Evolutionary conservation across 1,284 basidiomycete species (phyloP), one percentile per base, ranked within the genome.

Genomic region (Erythrobasidium hasegawianum): DNA sequence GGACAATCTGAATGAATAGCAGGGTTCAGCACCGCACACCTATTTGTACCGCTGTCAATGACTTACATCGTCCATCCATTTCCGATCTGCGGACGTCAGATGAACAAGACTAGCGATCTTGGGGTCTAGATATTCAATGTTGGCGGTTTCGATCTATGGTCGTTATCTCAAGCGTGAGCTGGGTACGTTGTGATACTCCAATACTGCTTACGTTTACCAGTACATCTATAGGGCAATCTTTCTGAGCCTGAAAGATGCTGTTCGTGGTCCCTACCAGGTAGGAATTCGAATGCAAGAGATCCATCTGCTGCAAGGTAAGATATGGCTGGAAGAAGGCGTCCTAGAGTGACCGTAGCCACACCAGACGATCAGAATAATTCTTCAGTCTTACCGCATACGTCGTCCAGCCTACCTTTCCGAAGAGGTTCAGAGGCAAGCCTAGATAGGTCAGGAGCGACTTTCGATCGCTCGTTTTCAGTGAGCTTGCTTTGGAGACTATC

Each of bases 311-410:
- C 8, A 99, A 78, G 0, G 95, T 95, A 22, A 98, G 81, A 78
- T 97, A 99, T 0, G 95, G 96, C 78, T 99, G 95, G 80, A 98
- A 99, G 80, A 97, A 94, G 1, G 92, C 84, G 71, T 91, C 90
- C 85, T 89, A 69, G 27, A 22, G 57, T 52, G 7, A 40, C 43
- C n/a, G n/a, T n/a, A n/a, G n/a, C n/a, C n/a, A n/a, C n/a, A n/a
- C n/a, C n/a, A n/a, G n/a, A n/a, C n/a, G n/a, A n/a, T n/a, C n/a
- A 33, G 33, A 33, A 24, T 3, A 5, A 57, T 52, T 43, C n/a
- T n/a, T n/a, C n/a, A n/a, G n/a, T n/a, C n/a, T n/a, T n/a, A n/a
- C n/a, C n/a, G n/a, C n/a, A n/a, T n/a, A n/a, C n/a, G n/a, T n/a
- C n/a, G n/a, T n/a, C n/a, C n/a, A n/a, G n/a, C n/a, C 47, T 45